Evolutionary conservation across 768 basidiomycete genomes (phyloP).

Genomic region (Harrya chromipes): DNA sequence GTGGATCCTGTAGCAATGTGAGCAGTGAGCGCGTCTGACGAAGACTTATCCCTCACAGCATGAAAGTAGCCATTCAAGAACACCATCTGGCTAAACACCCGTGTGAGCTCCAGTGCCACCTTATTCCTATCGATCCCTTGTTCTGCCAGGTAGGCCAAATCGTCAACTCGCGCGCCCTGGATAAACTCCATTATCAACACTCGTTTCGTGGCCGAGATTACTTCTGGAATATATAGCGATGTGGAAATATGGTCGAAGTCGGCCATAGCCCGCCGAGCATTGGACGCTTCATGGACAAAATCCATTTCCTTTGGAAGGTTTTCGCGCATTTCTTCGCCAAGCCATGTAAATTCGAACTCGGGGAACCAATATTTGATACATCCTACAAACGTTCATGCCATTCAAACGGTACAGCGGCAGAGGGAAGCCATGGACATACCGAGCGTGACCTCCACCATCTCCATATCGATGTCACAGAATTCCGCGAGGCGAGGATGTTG

Average conservation of each 20-base stretch:
- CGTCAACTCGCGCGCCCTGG: conserved; percentile 84
- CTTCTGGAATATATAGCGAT: conserved; percentile 85
- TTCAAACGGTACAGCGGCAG: neutral
- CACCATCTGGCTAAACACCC: conserved; percentile 95
- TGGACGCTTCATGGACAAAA: conserved; percentile 85
- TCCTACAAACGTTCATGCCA: conserved; percentile 35
- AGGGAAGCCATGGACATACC: conserved; percentile 36
- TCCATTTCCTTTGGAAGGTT: conserved; percentile 94
- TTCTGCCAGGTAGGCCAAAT: conserved; percentile 76
- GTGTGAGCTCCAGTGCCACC: conserved; percentile 84
- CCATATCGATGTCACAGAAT: conserved; percentile 89
- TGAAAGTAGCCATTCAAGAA: conserved; percentile 92
- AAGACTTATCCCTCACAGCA: conserved; percentile 49
- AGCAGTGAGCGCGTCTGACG: conserved; percentile 5
- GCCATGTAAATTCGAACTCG: conserved; percentile 93
- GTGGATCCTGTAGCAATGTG: conserved; percentile 64
- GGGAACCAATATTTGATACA: conserved; percentile 94
- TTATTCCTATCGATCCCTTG: conserved; percentile 89
- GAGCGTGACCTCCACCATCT: conserved; percentile 73
- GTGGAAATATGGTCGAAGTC: conserved; percentile 73
- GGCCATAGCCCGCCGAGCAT: conserved; percentile 64
- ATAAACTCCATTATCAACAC: conserved; percentile 96
- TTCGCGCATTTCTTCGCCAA: conserved; percentile 90
- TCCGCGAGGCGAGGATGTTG: conserved; percentile 95
- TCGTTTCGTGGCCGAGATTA: conserved; percentile 76